Evolutionary conservation across 257 asterid species (phyloP).

Genomic region (Plectranthus barbatus): DNA sequence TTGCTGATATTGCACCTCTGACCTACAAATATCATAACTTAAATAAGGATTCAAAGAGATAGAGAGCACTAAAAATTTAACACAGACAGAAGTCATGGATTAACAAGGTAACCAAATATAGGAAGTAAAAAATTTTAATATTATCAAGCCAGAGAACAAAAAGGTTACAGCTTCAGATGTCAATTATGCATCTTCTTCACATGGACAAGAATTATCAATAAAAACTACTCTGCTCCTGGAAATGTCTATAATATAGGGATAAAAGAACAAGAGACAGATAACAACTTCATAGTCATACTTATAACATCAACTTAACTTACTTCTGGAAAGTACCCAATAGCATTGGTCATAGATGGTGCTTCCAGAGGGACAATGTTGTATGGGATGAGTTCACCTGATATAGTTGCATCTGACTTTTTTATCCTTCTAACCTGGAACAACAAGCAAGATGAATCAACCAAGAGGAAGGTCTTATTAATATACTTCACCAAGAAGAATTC

Average conservation of each 20-base stretch:
- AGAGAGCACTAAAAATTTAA: neutral
- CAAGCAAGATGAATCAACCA: conserved; percentile 20
- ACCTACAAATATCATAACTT: conserved; percentile 41
- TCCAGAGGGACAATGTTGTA: conserved; percentile 93
- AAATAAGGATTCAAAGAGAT: conserved; percentile 6
- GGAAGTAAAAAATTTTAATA: neutral
- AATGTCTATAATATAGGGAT: neutral
- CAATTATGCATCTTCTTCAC: neutral
- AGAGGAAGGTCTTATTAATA: neutral
- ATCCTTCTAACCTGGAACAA: conserved; percentile 70
- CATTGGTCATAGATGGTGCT: conserved; percentile 77
- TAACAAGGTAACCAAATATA: neutral
- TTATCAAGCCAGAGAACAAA: neutral
- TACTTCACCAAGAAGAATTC: conserved; percentile 7
- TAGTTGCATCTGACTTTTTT: conserved; percentile 62
- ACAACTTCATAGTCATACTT: neutral
- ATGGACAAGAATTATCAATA: neutral
- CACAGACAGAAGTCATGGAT: neutral
- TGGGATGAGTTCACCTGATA: conserved; percentile 65
- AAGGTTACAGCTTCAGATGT: conserved; percentile 2
- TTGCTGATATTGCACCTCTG: conserved; percentile 75
- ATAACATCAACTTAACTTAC: conserved; percentile 43
- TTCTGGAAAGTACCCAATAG: conserved; percentile 86
- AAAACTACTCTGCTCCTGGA: neutral
- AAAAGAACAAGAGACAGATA: neutral